These are phyloP conservation scores for Yamadazyma endophytica DNA, from an alignment of 805 yeast genomes.

Conservation along the genomic window DNA sequence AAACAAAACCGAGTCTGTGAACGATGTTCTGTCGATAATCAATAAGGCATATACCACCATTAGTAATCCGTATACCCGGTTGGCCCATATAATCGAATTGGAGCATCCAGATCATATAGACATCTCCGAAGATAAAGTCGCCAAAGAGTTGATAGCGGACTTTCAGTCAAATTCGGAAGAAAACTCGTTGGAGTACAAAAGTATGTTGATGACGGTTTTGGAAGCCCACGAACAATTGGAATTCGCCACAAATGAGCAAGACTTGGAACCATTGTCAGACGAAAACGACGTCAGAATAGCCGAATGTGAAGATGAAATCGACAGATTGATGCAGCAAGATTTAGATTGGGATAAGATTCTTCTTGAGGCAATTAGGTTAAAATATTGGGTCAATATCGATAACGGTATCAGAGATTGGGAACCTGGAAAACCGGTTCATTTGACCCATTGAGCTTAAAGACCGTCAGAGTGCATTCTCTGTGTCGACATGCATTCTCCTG, in stretches of 20 bases:
- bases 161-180: constrained; percentile 32
- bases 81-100: constrained; percentile 32
- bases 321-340: constrained; percentile 39
- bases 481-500: too few species aligned
- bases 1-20: constrained; percentile 10
- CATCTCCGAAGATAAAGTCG: constrained; percentile 53
- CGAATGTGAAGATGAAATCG: constrained; percentile 42
- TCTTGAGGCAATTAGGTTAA: constrained; percentile 63
- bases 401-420: constrained; percentile 76
- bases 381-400: constrained; percentile 80
- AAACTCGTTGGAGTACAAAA: constrained; percentile 40
- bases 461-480: too few species aligned
- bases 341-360: constrained; percentile 57
- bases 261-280: constrained; percentile 45
- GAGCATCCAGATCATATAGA: constrained; percentile 43
- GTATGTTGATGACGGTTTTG: constrained; percentile 67
- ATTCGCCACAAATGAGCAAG: constrained; percentile 55
- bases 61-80: constrained; percentile 62
- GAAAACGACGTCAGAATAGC: constrained; percentile 59
- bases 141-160: constrained; percentile 38
- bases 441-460: constrained; percentile 60
- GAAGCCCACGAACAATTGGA: constrained; percentile 84
- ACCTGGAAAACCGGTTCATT: constrained; percentile 58
- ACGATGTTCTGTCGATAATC: constrained; percentile 42
- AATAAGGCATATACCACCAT: constrained; percentile 77